Base-by-base conservation (phyloP, 805 yeast species). In the Barnettozyma wickerhamii region DNA sequence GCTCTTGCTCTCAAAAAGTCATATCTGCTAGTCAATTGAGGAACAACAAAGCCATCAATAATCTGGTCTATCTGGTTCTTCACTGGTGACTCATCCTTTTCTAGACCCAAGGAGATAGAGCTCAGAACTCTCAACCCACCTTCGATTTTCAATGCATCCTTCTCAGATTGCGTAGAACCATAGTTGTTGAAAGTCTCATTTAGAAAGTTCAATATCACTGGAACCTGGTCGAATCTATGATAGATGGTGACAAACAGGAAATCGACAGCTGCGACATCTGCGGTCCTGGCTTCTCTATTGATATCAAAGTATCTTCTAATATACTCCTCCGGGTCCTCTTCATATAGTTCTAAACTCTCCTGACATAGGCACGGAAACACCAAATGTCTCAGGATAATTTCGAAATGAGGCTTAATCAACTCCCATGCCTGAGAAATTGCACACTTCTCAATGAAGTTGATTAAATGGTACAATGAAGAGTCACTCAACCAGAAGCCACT, bases 261-360 rank as follows among this genome's bases (percentile, higher is more conserved):
- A 39, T 81, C 82, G 37, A 84, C 71, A 4, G 96, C 85, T 1
- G 96, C 95, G 43, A 75, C 74, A 56, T 87, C 95, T 0, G 95
- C 85, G 4, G 89, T 75, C 14, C 68, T 62, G 10, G 70, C 62
- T 46, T 85, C 95, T 51, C 79, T 74, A 46, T 72, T 68, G 43
- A 77, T 66, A 56, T 81, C 88, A 51, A 87, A 78, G 45, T 72
- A 75, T 47, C 81, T 72, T 65, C 90, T 80, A 40, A 91, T 77
- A 59, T 87, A 93, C 58, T 90, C 96, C 43, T 78, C 83, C 2
- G 96, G 96, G 53, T 90, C 96, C 43, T 75, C 80, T 45, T 88
- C 95, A 63, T 82, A 87, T 19, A 78, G 60, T 53, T 85, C 93
- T 41, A 86, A 66, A 33, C 77, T 76, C 30, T 75, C 77, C 3